Evolutionary conservation across 73 alveolate genomes (phyloP), one percentile per base, ranked within the genome.

Genomic region (Stentor coeruleus): DNA sequence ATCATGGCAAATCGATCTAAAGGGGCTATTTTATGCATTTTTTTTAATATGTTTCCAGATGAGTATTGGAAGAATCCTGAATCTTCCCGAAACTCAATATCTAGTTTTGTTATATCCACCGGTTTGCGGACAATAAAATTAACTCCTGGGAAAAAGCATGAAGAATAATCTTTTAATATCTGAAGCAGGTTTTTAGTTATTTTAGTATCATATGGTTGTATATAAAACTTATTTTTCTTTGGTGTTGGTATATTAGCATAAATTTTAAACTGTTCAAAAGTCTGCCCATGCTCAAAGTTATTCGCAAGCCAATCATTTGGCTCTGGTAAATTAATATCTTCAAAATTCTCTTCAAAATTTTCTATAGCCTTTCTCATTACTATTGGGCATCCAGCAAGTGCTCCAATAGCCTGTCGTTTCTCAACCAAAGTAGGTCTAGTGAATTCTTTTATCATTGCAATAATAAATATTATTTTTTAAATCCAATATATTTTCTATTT

Each of bases 1-100:
- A 95, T 59, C 90, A 93, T 59, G 81, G 98, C 94, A 82, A 87
- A 92, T 59, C 95, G 96, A 87, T 93, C 97, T 79, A 84, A 82
- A 3, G 98, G 98, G 6, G 92, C 86, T 59, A 83, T 85, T 83
- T 90, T 75, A 26, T 74, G 82, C 37, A 87, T 83, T 76, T 88
- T 87, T 77, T 91, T 89, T 72, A 90, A 77, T 20, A 94, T 94
- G 42, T 82, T 80, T 11, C 85, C 57, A 0, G 97, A 93, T 79
- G 87, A 38, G 84, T 88, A 93, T 85, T 93, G 92, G 3, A 35
- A 73, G 20, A 28, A 36, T 14, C 84, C 85, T 11, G 20, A 73
- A 58, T 42, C 77, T 35, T 72, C 87, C 81, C 87, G 60, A 36
- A 20, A 77, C 59, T 74, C 59, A 35, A 77, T 77, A 35, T 81